phyloP scores from a whole-genome alignment of 2,329 filamentous ascomycete genomes.

The Trichoderma sp. region DNA sequence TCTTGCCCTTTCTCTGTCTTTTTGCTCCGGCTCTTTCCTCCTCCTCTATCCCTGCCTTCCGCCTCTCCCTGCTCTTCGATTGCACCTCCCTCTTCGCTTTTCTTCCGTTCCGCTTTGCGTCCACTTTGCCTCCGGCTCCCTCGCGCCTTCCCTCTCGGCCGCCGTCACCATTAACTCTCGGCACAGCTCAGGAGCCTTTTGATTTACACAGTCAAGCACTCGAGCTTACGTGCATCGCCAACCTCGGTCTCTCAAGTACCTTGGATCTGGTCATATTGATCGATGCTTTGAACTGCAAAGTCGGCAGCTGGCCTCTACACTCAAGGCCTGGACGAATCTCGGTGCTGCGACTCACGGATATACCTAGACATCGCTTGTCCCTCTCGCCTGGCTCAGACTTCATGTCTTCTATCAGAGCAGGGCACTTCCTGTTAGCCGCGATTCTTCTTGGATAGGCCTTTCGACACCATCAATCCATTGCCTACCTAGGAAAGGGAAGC shows the following conservation, averaged over 20 bases:
- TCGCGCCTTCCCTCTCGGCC: conserved; percentile 18
- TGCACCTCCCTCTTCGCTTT: conserved; percentile 1
- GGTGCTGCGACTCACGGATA: too few species aligned
- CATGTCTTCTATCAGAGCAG: too few species aligned
- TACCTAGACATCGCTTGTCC: too few species aligned
- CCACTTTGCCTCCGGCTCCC: conserved; percentile 22
- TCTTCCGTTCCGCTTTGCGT: conserved; percentile 25
- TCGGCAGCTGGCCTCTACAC: too few species aligned
- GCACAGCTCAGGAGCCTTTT: neutral
- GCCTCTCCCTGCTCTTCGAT: conserved; percentile 1
- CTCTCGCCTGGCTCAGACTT: too few species aligned
- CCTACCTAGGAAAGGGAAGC: too few species aligned
- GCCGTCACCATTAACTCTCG: neutral
- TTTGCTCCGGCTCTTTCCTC: neutral
- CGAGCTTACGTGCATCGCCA: neutral
- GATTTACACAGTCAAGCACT: neutral
- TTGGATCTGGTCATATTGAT: too few species aligned
- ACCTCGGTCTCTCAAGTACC: neutral
- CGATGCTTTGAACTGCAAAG: too few species aligned
- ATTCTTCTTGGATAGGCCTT: too few species aligned
- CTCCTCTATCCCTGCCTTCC: neutral
- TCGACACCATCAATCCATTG: too few species aligned
- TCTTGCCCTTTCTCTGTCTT: neutral
- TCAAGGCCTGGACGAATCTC: too few species aligned
- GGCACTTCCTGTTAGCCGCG: too few species aligned